Evolutionary conservation across 805 yeast genomes (phyloP), one percentile per base, ranked within the genome.

Genomic region (Kodamaea laetipori): DNA sequence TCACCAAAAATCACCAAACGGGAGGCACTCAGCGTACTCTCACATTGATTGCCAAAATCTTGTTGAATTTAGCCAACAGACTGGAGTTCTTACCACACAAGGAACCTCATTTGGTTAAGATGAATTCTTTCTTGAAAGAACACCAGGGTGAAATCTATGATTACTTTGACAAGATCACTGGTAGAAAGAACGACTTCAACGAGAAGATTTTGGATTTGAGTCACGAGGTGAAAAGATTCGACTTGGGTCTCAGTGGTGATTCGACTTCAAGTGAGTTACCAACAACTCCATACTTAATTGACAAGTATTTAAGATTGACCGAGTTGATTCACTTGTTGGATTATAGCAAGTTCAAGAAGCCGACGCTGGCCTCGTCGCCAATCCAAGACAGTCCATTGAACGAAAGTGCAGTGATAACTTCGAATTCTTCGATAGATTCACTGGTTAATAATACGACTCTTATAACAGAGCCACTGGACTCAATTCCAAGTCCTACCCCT

Each of bases 21-120:
- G 88, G 90, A 1, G 72, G 73, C 8, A 73, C 82, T 1, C 90
- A 89, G 50, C 73, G 96, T 46, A 85, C 96, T 0, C 64, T 92
- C 36, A 89, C 96, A 0, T 64, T 90, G 16, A 71, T 90, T 4
- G 89, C 97, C 7, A 92, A 92, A 58, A 74, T 84, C 4, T 59
- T 92, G 25, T 75, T 90, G 61, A 85, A 86, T 21, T 74, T 92
- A 47, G 88, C 96, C 2, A 92, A 85, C 51, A 66, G 95, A 37
- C 79, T 83, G 16, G 63, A 64, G 37, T 89, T 94, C 62, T 67
- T 67, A n/a, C 84, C 87, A 6, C 81, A 82, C 37, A 92, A 90
- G 56, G 98, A 92, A 56, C 89, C 94, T 0, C 88, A 84, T 71
- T 69, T 92, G 64, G 69, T 77, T 13, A 70, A 67, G 25, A 74